Base-by-base conservation (phyloP, 192 early-diverging fungal species). In the Coemansia sp. region DNA sequence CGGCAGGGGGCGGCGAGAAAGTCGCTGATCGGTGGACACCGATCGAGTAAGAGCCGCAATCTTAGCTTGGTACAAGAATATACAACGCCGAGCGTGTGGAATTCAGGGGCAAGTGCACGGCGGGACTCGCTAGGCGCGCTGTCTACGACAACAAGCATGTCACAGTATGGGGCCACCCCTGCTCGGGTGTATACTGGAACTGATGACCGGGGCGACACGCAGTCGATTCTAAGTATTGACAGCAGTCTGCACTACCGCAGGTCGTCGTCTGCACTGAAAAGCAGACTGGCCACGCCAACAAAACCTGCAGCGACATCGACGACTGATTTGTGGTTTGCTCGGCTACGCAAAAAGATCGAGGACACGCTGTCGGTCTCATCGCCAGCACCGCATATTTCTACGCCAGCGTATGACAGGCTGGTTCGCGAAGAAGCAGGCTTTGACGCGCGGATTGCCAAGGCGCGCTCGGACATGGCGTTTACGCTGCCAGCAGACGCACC, bases 331-430 rank as follows among this genome's bases (percentile, higher is more conserved):
- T 82, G 80, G 80, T 57, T 74, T 31, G 60, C 57, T 51, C 69
- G 41, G 45, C 58, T 82, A n/a, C 80, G 71, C 51, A 61, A 63
- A 50, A 72, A 67, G 39, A 82, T 82, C 38, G 57, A 77, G 31
- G 65, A 67, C 0, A 69, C 80, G n/a, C 55, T 82, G 31, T 17
- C 67, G 0, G 67, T 65, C 7, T 51, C 69, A 2, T 23, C 57
- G 1, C 65, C 73, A 1, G 58, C 41, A 3, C 19, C 45, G 2
- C 31, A 9, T 17, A 59, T 72, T 3, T 16, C 61, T 8, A 82
- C 80, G 11, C 71, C 80, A 2, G 71, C 68, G 9, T 82, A 74
- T 41, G 80, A 82, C 25, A 57, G 57, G 17, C 47, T 75, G 22
- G 61, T 57, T 11, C 51, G 50, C 29, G 65, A 57, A 45, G 66